Evolutionary conservation across 2,329 filamentous ascomycete genomes (phyloP), one percentile per base, ranked within the genome.

Genomic region (Pestalotiopsis sp.): DNA sequence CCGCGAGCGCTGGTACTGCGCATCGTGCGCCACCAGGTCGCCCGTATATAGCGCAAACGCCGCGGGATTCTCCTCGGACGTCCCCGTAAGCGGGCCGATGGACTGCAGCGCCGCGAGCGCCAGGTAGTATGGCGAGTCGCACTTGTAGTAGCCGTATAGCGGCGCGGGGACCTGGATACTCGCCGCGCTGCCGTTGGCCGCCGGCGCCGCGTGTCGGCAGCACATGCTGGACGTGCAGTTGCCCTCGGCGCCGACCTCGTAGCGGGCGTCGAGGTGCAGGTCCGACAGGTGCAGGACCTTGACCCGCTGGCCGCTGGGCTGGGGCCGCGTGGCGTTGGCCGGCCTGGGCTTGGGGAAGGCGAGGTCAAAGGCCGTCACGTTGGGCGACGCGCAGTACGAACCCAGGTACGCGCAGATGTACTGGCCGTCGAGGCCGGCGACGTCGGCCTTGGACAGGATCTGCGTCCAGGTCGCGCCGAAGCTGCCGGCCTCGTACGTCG

Each of bases 401-500:
- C 80, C 83, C 4, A 89, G 71, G 17, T 79, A 82, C 70, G 84
- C 82, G 78, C 87, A 90, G 60, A 90, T 88, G 69, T 87, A 88
- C 67, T 82, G 78, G 4, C 87, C 88, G 74, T 90, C 88, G 2
- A 84, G 78, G 9, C 86, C 87, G 23, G 79, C 78, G 9, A 89
- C 80, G 73, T 89, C 82, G 7, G 86, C 86, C 58, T 84, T 79
- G 2, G 84, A 81, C 39, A 90, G 77, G 2, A 90, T 79, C 72
- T 90, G 87, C 4, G 87, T 87, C 86, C 86, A 89, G 67, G 87
- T 81, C 1, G 85, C 83, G 20, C 88, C 87, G 70, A 85, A 87
- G 17, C 79, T 84, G 17, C 78, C 76, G 2, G 81, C 80, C 1
- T 81, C 78, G 68, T 85, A 90, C 57, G 81, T 81, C 25, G 81